phyloP scores from a whole-genome alignment of 2,329 filamentous ascomycete genomes.

The Calcarisporium arbuscula region DNA sequence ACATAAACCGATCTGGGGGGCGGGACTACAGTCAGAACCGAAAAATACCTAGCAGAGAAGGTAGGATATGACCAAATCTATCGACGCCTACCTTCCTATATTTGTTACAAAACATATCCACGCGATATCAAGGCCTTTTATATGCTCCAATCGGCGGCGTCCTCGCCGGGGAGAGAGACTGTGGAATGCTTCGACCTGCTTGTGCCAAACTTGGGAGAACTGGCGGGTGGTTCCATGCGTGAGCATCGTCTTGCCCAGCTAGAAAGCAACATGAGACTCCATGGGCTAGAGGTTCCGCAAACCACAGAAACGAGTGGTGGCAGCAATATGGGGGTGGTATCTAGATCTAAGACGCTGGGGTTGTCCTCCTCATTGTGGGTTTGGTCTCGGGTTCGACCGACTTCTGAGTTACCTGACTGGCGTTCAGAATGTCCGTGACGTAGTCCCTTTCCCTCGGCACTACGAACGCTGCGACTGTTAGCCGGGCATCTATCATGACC shows the following conservation, averaged over 20 bases:
- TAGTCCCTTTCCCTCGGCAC: constrained; percentile 79
- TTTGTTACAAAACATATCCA: constrained; percentile 96
- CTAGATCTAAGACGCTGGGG: constrained; percentile 82
- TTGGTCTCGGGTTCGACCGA: constrained; percentile 84
- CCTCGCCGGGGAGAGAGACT: constrained; percentile 39
- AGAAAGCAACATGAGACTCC: constrained; percentile 61
- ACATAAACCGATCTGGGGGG: constrained; percentile 62
- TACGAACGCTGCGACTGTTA: constrained; percentile 56
- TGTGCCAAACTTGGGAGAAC: constrained; percentile 77
- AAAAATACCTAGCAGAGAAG: constrained; percentile 72
- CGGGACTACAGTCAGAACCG: constrained; percentile 80
- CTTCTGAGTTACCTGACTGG: constrained; percentile 78
- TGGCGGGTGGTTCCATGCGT: constrained; percentile 83
- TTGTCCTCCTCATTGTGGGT: constrained; percentile 86
- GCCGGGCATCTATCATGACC: too few relatives aligned
- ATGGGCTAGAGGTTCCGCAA: constrained; percentile 48
- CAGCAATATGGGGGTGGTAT: constrained; percentile 74
- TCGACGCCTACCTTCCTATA: constrained; percentile 55
- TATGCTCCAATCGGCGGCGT: constrained; percentile 36
- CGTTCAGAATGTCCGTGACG: constrained; percentile 74
- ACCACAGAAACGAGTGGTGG: constrained; percentile 20
- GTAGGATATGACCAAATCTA: constrained; percentile 47
- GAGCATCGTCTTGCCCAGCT: constrained; percentile 69
- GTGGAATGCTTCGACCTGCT: constrained; percentile 89
- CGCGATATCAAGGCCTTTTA: constrained; percentile 84